These are phyloP conservation scores for Haplosporangium sp. DNA, from an alignment of 371 early-diverging fungal genomes.

Conservation along the genomic window DNA sequence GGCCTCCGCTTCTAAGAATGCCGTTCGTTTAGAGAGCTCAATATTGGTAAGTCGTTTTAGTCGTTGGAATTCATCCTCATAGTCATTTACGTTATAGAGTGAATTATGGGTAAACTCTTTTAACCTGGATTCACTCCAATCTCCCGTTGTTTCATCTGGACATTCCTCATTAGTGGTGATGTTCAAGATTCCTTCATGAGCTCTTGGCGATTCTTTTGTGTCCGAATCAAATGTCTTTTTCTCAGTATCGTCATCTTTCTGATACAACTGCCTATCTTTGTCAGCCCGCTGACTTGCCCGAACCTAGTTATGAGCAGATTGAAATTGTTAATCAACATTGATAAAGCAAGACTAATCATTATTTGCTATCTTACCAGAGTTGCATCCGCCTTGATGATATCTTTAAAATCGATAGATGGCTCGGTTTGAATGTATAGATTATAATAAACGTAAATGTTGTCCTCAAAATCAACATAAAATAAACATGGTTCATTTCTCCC, in stretches of 20 bases:
- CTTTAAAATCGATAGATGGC: conserved; percentile 36
- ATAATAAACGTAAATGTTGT: conserved; percentile 85
- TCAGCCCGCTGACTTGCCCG: conserved; percentile 8
- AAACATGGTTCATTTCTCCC: conserved; percentile 82
- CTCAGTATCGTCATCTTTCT: not conserved
- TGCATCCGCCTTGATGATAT: conserved; percentile 35
- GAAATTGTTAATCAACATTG: not conserved
- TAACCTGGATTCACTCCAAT: conserved; percentile 23
- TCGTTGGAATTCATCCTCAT: conserved; percentile 46
- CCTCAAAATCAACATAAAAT: conserved; percentile 86
- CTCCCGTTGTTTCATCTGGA: conserved; percentile 4
- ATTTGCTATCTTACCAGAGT: conserved; percentile 19
- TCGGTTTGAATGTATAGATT: conserved; percentile 67
- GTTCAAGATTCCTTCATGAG: not conserved
- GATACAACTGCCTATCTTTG: not conserved
- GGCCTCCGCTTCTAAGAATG: conserved; percentile 28
- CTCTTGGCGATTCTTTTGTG: not conserved
- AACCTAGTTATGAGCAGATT: conserved; percentile 1
- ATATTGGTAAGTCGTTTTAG: conserved; percentile 36
- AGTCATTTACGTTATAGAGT: conserved; percentile 46
- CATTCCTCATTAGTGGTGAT: not conserved
- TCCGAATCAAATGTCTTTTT: not conserved
- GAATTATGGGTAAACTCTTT: conserved; percentile 39
- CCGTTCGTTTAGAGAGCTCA: conserved; percentile 31
- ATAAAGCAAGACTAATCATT: not conserved